Evolutionary conservation across 2,329 filamentous ascomycete genomes (phyloP).

Genomic region (Tolypocladium capitatum): DNA sequence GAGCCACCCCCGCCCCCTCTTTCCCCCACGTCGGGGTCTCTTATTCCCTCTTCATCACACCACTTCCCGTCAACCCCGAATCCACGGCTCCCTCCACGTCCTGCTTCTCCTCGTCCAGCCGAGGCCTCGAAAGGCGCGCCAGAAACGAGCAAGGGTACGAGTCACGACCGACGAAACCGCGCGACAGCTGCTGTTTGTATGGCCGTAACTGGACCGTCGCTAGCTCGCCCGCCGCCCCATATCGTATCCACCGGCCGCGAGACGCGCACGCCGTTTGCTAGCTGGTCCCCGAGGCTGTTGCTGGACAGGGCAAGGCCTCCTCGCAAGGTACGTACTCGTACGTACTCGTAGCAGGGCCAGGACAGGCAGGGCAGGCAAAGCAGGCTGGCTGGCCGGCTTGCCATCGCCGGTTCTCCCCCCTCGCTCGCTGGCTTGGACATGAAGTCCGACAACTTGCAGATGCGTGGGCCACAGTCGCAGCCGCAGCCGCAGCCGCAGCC

Average conservation of each 20-base stretch:
- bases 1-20: not conserved
- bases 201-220: too few species aligned
- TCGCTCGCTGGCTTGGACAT: not conserved
- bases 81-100: not conserved
- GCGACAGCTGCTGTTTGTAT: too few species aligned
- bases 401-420: not conserved
- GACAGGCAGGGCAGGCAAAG: too few species aligned
- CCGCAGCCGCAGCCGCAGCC: constrained; percentile 2
- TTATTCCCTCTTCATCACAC: not conserved
- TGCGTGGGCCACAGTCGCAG: constrained; percentile 3
- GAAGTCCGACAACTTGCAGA: constrained; percentile 23
- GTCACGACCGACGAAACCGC: too few species aligned
- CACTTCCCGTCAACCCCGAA: not conserved
- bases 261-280: not conserved
- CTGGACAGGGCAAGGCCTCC: not conserved
- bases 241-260: not conserved
- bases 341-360: too few species aligned
- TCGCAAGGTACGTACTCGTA: not conserved
- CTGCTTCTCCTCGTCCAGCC: not conserved
- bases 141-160: too few species aligned
- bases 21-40: not conserved
- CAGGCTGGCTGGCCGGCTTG: not conserved
- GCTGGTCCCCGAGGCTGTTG: not conserved
- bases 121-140: too few species aligned
- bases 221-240: not conserved